phyloP scores from a whole-genome alignment of 2,329 filamentous ascomycete genomes.

The Xylariaceae sp. region DNA sequence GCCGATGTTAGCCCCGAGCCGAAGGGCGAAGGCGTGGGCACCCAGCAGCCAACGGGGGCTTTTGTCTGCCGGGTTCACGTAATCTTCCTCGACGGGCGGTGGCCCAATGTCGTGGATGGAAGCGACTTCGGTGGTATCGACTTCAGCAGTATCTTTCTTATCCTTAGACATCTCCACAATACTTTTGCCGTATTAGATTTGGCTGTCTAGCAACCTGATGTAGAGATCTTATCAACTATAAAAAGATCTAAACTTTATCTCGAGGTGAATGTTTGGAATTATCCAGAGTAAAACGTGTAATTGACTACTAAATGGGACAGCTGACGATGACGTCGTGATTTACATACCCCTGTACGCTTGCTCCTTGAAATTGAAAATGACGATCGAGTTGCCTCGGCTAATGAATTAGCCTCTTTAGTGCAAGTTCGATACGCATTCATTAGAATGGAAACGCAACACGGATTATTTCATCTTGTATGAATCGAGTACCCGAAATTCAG shows the following conservation, averaged over 20 bases:
- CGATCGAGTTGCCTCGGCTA: too few species aligned
- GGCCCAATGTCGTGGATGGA: slow-evolving; percentile 30
- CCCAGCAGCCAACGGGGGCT: slow-evolving; percentile 37
- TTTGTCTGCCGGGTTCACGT: slow-evolving; percentile 33
- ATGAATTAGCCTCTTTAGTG: too few species aligned
- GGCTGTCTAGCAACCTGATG: slow-evolving; percentile 26
- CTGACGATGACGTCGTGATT: too few species aligned
- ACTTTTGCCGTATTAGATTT: slow-evolving; percentile 20
- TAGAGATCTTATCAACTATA: slow-evolving; percentile 14
- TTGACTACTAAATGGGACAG: too few species aligned
- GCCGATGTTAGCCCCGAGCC: slow-evolving; percentile 30
- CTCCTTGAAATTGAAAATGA: too few species aligned
- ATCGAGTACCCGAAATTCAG: too few species aligned
- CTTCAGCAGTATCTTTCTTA: slow-evolving; percentile 5
- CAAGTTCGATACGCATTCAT: too few species aligned
- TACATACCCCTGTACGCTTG: too few species aligned
- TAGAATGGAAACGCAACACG: too few species aligned
- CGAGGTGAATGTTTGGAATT: too few species aligned
- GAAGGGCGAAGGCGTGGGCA: slow-evolving; percentile 34
- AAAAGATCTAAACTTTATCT: slow-evolving; percentile 18
- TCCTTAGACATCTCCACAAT: slow-evolving; percentile 11
- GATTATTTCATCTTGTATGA: too few species aligned
- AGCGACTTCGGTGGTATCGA: slow-evolving; percentile 18
- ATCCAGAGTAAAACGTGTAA: too few species aligned
- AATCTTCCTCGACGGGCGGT: slow-evolving; percentile 31